Evolutionary conservation across 495 filamentous ascomycete genomes (phyloP), one percentile per base, ranked within the genome.

Genomic region (Trichoderma virens): DNA sequence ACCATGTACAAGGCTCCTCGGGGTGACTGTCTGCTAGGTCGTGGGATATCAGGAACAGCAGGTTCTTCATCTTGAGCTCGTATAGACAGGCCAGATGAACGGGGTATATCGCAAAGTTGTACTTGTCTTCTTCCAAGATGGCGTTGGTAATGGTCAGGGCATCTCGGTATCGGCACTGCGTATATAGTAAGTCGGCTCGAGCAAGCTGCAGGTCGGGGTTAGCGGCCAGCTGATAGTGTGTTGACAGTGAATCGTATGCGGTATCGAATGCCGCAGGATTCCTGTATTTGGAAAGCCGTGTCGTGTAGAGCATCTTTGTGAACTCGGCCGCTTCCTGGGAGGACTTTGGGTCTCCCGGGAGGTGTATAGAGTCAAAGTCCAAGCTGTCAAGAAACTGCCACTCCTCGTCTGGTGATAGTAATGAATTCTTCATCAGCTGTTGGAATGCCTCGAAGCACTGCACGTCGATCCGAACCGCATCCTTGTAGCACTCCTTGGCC

Each of bases 391-490:
- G 82, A 66, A 99, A 97, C 41, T 88, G 81, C 82, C 94, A 92
- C 72, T 99, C 94, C 74, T 99, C 95, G 43, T 92, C 88, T 2
- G 95, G 93, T n/a, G 93, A 92, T 91, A 99, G 95, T 30, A 98
- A 84, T 23, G 88, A 89, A 74, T 98, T 98, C 78, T 93, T 92
- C 89, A 97, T 97, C 60, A 99, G 82, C 74, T 97, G 92, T 65
- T 96, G 93, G 70, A 98, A 98, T 3, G 94, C 94, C 72, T 99
- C 94, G 70, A 95, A 98, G 74, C 94, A 99, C 72, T 97, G 93
- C 6, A 98, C 92, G 72, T 99, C 95, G 70, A 99, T 97, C 59
- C 90, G 83, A 47, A 98, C 90, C 7, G 94, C 94, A 69, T 95
- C 90, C 77, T 96, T 97, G 80, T 97, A 99, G 76, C 95, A 97